Percentiles rank a stretch among this genome's conserved stretches.
Conservation (phyloP, 2,329 filamentous ascomycete genomes). For the Colletotrichum liaoningense region DNA sequence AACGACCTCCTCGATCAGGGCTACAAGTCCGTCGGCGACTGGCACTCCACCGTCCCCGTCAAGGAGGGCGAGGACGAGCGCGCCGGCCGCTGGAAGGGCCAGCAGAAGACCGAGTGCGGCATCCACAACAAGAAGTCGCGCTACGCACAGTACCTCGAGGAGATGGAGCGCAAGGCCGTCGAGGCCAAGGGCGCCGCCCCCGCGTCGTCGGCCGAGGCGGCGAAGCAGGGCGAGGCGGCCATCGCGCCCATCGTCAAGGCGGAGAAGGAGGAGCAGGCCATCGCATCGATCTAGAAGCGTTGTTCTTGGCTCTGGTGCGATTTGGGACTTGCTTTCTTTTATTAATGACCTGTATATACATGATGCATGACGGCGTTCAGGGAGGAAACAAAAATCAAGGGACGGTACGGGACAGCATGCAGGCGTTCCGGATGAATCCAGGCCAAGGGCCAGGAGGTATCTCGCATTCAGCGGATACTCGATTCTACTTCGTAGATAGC, state of each 20-base stretch:
- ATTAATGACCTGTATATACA: constrained; percentile 33
- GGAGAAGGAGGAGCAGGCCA: constrained; percentile 31
- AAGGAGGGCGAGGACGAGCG: constrained; percentile 94
- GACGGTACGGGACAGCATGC: constrained; percentile 31
- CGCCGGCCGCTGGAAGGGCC: constrained; percentile 96
- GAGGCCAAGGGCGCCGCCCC: constrained; percentile 52
- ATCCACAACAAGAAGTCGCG: constrained; percentile 98
- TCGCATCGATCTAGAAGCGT: constrained; percentile 12
- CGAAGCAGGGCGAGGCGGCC: constrained; percentile 36
- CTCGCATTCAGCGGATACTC: constrained; percentile 4
- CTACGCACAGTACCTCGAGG: constrained; percentile 85
- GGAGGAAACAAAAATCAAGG: constrained; percentile 17
- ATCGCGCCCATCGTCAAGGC: constrained; percentile 36
- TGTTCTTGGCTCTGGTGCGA: background rate
- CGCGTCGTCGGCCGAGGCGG: constrained; percentile 32
- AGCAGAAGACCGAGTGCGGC: constrained; percentile 95
- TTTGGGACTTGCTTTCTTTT: background rate
- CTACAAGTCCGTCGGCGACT: constrained; percentile 99
- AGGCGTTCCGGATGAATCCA: constrained; percentile 23
- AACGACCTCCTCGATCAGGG: constrained; percentile 90
- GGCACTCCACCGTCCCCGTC: constrained; percentile 95
- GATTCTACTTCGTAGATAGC: constrained; percentile 9
- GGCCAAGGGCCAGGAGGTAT: constrained; percentile 16
- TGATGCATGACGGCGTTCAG: constrained; percentile 34
- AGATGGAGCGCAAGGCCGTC: constrained; percentile 77